These are phyloP conservation scores for Fraxinus paxiana DNA, from an alignment of 305 asterid species.

Conservation along the genomic window DNA sequence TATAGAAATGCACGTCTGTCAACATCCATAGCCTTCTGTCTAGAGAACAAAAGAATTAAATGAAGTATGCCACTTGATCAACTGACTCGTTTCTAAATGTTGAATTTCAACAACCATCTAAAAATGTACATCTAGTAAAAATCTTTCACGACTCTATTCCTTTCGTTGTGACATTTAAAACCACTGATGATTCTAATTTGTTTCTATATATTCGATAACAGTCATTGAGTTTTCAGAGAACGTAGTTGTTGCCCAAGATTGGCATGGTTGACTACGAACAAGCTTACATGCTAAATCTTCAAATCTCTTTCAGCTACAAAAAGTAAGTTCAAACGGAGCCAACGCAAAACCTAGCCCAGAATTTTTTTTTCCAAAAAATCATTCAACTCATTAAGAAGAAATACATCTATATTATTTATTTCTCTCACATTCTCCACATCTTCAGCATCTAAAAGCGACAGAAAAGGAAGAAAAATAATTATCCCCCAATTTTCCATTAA, in stretches of 20 bases:
- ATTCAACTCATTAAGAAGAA: neutral
- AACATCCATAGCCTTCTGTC: neutral
- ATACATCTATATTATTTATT: neutral
- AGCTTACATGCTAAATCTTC: neutral
- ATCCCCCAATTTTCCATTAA: neutral
- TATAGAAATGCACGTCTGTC: neutral
- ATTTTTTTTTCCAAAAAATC: neutral
- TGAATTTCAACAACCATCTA: neutral
- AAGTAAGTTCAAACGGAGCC: neutral
- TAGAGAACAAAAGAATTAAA: neutral
- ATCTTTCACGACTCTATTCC: neutral
- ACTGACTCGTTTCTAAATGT: neutral
- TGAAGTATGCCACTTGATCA: neutral
- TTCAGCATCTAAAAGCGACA: neutral
- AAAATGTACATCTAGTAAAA: neutral
- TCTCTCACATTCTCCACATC: neutral
- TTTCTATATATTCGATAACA: neutral
- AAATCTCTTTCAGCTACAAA: neutral
- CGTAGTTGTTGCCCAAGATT: neutral
- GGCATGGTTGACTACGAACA: neutral
- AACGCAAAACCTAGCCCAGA: neutral
- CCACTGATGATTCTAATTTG: neutral
- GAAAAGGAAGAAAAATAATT: neutral
- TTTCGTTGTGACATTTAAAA: neutral
- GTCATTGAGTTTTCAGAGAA: neutral